These are phyloP conservation scores for Phytophthora vignae DNA, from an alignment of 352 stramenopile genomes.

Conservation along the genomic window DNA sequence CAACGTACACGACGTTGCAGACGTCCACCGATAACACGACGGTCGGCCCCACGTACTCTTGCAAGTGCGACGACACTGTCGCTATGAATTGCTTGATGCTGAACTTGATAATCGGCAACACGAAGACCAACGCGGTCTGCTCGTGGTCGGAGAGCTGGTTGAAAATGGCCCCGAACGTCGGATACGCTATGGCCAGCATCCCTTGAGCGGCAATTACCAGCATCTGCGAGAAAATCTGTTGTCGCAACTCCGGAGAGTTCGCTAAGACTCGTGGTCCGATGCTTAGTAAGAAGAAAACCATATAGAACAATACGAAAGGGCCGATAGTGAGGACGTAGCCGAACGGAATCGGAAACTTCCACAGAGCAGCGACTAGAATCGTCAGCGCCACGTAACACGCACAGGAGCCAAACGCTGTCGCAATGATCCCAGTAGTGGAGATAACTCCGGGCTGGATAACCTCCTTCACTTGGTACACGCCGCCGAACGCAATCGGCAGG, in stretches of 20 bases:
- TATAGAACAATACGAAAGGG: conserved; percentile 25
- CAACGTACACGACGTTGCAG: conserved; percentile 36
- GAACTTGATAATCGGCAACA: conserved; percentile 25
- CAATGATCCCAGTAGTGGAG: conserved; percentile 2
- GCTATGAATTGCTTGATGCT: conserved; percentile 30
- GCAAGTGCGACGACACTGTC: neutral
- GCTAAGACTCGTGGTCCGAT: conserved; percentile 9
- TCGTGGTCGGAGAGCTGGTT: neutral
- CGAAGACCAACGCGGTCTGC: conserved; percentile 9
- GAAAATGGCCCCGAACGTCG: conserved; percentile 13
- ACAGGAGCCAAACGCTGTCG: conserved; percentile 15
- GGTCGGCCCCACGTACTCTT: conserved; percentile 18
- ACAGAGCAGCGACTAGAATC: conserved; percentile 19
- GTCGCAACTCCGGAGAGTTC: conserved; percentile 3
- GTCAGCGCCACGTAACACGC: conserved; percentile 18
- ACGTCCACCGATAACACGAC: conserved; percentile 38
- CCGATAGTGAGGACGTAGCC: conserved; percentile 24
- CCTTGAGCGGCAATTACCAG: conserved; percentile 23
- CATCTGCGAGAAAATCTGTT: conserved; percentile 14
- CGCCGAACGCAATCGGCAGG: conserved; percentile 16
- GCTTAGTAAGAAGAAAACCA: conserved; percentile 25
- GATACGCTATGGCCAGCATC: conserved; percentile 26
- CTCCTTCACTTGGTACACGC: conserved; percentile 19
- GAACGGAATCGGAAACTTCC: conserved; percentile 34
- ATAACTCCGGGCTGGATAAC: conserved; percentile 21